Evolutionary conservation across 2,329 filamentous ascomycete genomes (phyloP), one percentile per base, ranked within the genome.

Genomic region (Ascosphaera acerosa): DNA sequence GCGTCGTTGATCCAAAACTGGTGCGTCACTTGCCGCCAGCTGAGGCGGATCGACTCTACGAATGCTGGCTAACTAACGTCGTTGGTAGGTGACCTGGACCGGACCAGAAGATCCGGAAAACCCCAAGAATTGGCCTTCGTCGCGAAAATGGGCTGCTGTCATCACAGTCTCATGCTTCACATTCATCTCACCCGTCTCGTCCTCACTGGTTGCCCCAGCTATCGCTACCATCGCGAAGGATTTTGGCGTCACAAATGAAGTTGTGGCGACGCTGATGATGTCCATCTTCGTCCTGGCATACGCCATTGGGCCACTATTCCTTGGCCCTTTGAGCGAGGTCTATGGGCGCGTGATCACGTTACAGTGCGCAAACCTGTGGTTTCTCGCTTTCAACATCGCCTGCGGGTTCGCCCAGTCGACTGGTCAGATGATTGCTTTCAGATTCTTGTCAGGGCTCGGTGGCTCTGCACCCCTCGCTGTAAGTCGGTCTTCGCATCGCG

Each of bases 171-270:
- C 66, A 0, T 50, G 54, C 31, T 69, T 69, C 43, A 68, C 65
- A 2, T 58, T 71, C 38, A 63, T 72, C 35, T 67, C 66, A 2
- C 67, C 70, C 0, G 64, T 74, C 16, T 65, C 67, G 2, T 68
- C 64, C 3, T 64, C 63, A 20, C 71, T 73, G 59, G 44, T 64
- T 2, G 56, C 61, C 0, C 62, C 62, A 0, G 60, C 56, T 0
- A 40, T 74, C 23, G 44, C 45, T 6, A 44, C 53, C 2, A 64
- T 74, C 30, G 54, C 57, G n/a, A 40, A 42, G 2, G 64, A 71
- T 17, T 54, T 73, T 20, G 36, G 58, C 33, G 64, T 71, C 26
- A 46, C 48, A 1, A 52, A 53, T 30, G 42, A 49, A 20, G 51
- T 61, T 17, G 45, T 56, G 26, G 46, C 48, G 3, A 42, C 63